Percentiles rank a stretch among this genome's conserved stretches.
These are phyloP conservation scores for Aspergillus sp. DNA, from an alignment of 2,329 filamentous ascomycete species.

Conservation along the genomic window DNA sequence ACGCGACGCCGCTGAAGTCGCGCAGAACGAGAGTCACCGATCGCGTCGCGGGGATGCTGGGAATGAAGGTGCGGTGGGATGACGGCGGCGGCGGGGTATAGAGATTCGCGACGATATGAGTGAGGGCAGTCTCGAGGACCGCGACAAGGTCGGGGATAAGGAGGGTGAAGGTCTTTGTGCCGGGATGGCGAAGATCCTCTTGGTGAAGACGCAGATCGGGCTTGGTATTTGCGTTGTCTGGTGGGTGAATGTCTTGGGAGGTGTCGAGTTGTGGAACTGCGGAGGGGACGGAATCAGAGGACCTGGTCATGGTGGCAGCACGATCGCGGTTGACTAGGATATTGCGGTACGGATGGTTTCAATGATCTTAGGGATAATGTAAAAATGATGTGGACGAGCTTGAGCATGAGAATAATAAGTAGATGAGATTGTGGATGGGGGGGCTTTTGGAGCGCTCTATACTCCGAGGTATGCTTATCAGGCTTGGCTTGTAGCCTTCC, in stretches of 20 bases:
- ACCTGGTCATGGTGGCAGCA: slow-evolving; percentile 10
- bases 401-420: too few relatives aligned
- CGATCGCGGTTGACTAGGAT: too few relatives aligned
- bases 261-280: slow-evolving; percentile 14
- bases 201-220: slow-evolving; percentile 37
- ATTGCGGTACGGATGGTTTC: too few relatives aligned
- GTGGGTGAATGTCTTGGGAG: neutral
- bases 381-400: too few relatives aligned
- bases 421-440: too few relatives aligned
- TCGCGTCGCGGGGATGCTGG: slow-evolving; percentile 62
- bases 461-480: too few relatives aligned
- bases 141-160: slow-evolving; percentile 59
- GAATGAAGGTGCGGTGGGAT: slow-evolving; percentile 23
- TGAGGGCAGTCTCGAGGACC: slow-evolving; percentile 62
- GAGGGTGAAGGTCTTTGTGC: slow-evolving; percentile 57
- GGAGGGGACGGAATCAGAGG: slow-evolving; percentile 7
- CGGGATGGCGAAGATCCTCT: slow-evolving; percentile 47
- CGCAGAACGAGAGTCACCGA: slow-evolving; percentile 82
- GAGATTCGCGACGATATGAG: slow-evolving; percentile 67
- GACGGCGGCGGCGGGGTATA: slow-evolving; percentile 49
- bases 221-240: slow-evolving; percentile 5
- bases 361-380: too few relatives aligned
- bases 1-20: slow-evolving; percentile 79
- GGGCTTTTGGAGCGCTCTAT: too few relatives aligned
- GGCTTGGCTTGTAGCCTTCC: neutral